A percentile compares a stretch with the other conserved stretches of the same genome.
phyloP scores from a whole-genome alignment of 495 filamentous ascomycete species.

The Hyaloscypha variabilis region DNA sequence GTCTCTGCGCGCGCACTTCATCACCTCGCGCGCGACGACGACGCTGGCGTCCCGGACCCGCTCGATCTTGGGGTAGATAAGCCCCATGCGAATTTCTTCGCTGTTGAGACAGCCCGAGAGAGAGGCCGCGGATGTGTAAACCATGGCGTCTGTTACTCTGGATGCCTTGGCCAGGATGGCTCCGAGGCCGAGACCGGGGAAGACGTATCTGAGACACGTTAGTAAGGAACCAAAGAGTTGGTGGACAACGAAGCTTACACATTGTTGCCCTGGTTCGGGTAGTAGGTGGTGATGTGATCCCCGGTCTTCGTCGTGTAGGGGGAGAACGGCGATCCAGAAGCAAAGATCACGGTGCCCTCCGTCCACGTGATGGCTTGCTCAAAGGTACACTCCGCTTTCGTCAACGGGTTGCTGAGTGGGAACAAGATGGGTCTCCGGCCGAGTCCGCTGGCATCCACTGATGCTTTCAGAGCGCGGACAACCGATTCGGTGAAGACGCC shows the following conservation, averaged over 20 bases:
- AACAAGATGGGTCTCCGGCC: slow-evolving; percentile 87
- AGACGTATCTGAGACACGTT: slow-evolving; percentile 63
- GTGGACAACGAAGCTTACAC: slow-evolving; percentile 35
- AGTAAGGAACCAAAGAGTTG: neutral
- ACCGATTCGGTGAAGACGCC: slow-evolving; percentile 92
- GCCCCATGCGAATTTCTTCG: slow-evolving; percentile 76
- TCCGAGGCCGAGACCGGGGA: slow-evolving; percentile 94
- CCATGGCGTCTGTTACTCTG: slow-evolving; percentile 92
- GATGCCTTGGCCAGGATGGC: slow-evolving; percentile 90
- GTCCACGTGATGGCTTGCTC: slow-evolving; percentile 89
- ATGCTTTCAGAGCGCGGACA: slow-evolving; percentile 74
- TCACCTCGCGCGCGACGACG: slow-evolving; percentile 86
- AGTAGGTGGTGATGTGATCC: slow-evolving; percentile 68
- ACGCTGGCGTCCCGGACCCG: slow-evolving; percentile 91
- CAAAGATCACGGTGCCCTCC: slow-evolving; percentile 88
- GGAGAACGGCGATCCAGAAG: slow-evolving; percentile 92
- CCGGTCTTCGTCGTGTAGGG: slow-evolving; percentile 66
- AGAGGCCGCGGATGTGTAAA: slow-evolving; percentile 86
- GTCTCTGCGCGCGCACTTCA: slow-evolving; percentile 76
- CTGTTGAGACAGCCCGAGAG: slow-evolving; percentile 77
- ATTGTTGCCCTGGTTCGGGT: slow-evolving; percentile 91
- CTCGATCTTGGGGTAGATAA: slow-evolving; percentile 92
- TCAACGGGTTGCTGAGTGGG: slow-evolving; percentile 91
- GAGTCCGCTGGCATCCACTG: slow-evolving; percentile 66
- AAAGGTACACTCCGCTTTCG: slow-evolving; percentile 96